phyloP scores from a whole-genome alignment of 2,329 filamentous ascomycete genomes.

The Dothistroma septosporum region DNA sequence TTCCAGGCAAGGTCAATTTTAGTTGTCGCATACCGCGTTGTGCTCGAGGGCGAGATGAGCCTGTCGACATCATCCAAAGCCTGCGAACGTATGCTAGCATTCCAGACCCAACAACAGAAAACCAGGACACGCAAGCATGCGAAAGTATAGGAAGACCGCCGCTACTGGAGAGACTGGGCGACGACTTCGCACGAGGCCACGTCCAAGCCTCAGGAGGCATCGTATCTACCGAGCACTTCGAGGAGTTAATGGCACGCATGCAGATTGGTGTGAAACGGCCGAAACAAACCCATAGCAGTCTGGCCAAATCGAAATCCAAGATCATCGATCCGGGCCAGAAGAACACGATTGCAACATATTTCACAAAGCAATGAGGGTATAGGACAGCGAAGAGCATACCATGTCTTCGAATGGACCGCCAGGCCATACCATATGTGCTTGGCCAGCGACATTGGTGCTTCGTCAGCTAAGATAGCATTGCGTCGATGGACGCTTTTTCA shows the following conservation, averaged over 20 bases:
- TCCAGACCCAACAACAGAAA: slow-evolving; percentile 29
- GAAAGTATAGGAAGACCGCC: slow-evolving; percentile 18
- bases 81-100: slow-evolving; percentile 49
- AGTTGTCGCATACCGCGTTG: slow-evolving; percentile 59
- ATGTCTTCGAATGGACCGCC: too few relatives aligned
- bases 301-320: slow-evolving; percentile 17
- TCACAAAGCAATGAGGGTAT: slow-evolving; percentile 11
- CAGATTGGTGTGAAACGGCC: slow-evolving; percentile 54
- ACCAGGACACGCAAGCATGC: background rate
- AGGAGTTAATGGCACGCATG: slow-evolving; percentile 59
- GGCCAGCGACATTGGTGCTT: too few relatives aligned
- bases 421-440: too few relatives aligned
- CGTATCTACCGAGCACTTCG: slow-evolving; percentile 57
- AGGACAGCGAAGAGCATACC: background rate
- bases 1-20: slow-evolving; percentile 62
- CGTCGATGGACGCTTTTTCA: too few relatives aligned
- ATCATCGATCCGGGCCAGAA: slow-evolving; percentile 16
- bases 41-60: slow-evolving; percentile 51
- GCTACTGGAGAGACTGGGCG: slow-evolving; percentile 52
- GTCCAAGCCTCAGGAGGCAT: slow-evolving; percentile 66
- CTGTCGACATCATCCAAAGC: slow-evolving; percentile 61
- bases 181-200: slow-evolving; percentile 63
- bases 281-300: slow-evolving; percentile 32
- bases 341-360: slow-evolving; percentile 19
- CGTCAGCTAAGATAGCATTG: too few relatives aligned